Percentiles rank a stretch among this genome's conserved stretches.
phyloP scores from a whole-genome alignment of 306 rosid genomes.

The Luffa acutangula region DNA sequence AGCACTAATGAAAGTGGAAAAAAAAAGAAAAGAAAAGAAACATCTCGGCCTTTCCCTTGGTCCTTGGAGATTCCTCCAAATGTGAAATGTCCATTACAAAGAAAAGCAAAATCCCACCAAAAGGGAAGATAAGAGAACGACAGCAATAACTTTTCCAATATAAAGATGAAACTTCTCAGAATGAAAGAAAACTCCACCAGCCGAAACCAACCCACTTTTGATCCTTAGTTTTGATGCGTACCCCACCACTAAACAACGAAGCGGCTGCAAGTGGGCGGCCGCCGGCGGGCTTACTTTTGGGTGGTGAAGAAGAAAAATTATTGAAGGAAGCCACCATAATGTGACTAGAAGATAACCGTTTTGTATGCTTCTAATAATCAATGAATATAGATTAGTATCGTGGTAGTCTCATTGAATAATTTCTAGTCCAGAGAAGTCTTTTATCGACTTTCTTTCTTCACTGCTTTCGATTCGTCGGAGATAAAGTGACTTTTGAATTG shows the following conservation, averaged over 20 bases:
- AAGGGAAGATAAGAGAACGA: not conserved
- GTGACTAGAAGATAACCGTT: too few species aligned
- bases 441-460: not conserved
- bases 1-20: constrained; percentile 8
- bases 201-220: not conserved
- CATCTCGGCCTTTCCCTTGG: constrained; percentile 4
- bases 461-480: not conserved
- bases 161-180: not conserved
- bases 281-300: not conserved
- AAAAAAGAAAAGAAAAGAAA: not conserved
- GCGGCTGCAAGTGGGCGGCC: not conserved
- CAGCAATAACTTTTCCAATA: not conserved
- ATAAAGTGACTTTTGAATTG: not conserved
- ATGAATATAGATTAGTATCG: too few species aligned
- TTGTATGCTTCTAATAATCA: too few species aligned
- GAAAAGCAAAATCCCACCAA: not conserved
- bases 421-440: not conserved
- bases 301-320: not conserved
- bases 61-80: constrained; percentile 23
- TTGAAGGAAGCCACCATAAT: too few species aligned
- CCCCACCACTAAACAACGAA: constrained; percentile 2
- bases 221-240: not conserved
- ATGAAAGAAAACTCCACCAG: not conserved
- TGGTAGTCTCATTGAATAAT: too few species aligned
- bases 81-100: not conserved